Base-by-base conservation (phyloP, 2,329 filamentous ascomycete species). In the Blastomyces gilchristii region DNA sequence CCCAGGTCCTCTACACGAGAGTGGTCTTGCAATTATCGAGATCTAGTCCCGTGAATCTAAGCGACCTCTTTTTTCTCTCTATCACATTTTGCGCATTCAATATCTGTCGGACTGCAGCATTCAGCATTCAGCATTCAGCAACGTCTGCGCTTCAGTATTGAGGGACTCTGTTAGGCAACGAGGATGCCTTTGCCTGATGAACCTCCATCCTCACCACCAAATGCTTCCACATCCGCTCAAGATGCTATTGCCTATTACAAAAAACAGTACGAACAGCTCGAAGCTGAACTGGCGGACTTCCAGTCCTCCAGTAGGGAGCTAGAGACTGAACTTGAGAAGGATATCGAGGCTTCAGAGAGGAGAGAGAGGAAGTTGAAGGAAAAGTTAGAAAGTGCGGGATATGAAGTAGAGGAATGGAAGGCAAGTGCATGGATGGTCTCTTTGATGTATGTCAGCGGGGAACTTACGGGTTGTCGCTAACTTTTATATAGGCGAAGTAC, bases 371-470 rank as follows among this genome's bases (percentile, higher is more conserved):
- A 86, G 67, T 78, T 97, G 69, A 87, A 92, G 74, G 88, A 96
- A 75, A 96, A 93, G 79, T 88, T 90, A 0, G 93, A 97, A 75
- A 83, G 82, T 47, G 76, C 96, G 66, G 85, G 83, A 59, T 99
- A 91, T 72, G 92, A 97, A 75, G 92, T 94, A 0, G 91, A 97
- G 64, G 94, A 99, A 78, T 99, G 94, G 94, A 97, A 97, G 87
- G 91, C 93, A 80, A 76, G 84, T 73, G 34, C 34, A 5, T 5
- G 12, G 39, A 47, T 59, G 9, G 9, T 45, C 41, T n/a, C 3
- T 9, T 59, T 34, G 57, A 7, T 28, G 41, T 25, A 59, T 45
- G 22, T 31, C 34, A 43, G 12, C n/a, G 31, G 31, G 16, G 34
- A 14, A 22, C n/a, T n/a, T 22, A 45, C 50, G 45, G 37, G 9